Evolutionary conservation across 306 rosid genomes (phyloP).

Genomic region (Lathyrus oleraceus): DNA sequence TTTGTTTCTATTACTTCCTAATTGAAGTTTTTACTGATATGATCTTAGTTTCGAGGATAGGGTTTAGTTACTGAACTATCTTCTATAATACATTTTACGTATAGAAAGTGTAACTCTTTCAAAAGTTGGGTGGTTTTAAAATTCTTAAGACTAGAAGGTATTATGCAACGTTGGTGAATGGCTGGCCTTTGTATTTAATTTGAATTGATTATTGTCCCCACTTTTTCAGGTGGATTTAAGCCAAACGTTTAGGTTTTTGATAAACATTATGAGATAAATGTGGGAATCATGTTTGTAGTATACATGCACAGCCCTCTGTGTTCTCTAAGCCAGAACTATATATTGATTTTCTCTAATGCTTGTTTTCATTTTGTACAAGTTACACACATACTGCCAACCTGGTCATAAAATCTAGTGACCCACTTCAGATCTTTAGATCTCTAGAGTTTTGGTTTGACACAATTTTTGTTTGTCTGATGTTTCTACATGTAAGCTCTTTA

Average conservation of each 20-base stretch:
- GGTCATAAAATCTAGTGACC: slow-evolving; percentile 18
- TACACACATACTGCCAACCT: background rate
- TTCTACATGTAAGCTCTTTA: background rate
- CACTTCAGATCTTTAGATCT: slow-evolving; percentile 12
- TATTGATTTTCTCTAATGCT: background rate
- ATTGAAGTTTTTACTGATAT: background rate
- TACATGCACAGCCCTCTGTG: slow-evolving; percentile 6
- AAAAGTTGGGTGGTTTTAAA: background rate
- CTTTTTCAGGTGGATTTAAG: background rate
- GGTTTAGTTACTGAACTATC: slow-evolving; percentile 2
- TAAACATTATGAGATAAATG: slow-evolving; percentile 18
- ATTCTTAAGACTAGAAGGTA: background rate
- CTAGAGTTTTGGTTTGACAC: no score
- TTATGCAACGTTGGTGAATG: background rate
- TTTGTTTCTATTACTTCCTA: background rate
- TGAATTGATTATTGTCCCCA: slow-evolving; percentile 11
- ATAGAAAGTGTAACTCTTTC: slow-evolving; percentile 7
- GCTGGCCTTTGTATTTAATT: slow-evolving; percentile 11
- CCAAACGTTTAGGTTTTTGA: background rate
- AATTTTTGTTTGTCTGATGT: background rate
- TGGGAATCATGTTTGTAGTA: slow-evolving; percentile 13
- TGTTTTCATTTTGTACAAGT: slow-evolving; percentile 8
- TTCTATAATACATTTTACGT: slow-evolving; percentile 5
- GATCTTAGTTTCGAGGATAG: slow-evolving; percentile 20
- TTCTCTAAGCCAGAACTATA: slow-evolving; percentile 8